A percentile compares a stretch with the other conserved stretches of the same genome.
Evolutionary conservation across 306 rosid species (phyloP).

Genomic region (Ceratonia siliqua): DNA sequence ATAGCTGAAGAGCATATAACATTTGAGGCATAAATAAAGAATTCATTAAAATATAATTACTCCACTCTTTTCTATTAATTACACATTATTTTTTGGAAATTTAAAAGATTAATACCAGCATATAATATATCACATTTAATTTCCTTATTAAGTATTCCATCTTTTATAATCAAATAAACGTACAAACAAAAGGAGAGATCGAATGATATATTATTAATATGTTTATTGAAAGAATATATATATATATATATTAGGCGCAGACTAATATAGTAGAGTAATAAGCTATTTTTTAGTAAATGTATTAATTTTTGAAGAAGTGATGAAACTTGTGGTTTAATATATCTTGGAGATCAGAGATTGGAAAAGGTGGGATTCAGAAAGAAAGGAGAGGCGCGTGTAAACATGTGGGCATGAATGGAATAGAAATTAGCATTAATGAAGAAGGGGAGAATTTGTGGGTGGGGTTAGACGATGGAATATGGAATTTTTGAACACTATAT

Average conservation of each 20-base stretch:
- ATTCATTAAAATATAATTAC: conserved; percentile 21
- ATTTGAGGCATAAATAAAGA: background rate
- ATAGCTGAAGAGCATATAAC: conserved; percentile 19
- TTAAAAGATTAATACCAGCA: background rate
- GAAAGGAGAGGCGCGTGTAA: conserved; percentile 61
- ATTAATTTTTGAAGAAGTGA: too few relatives aligned
- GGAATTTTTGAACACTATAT: too few relatives aligned
- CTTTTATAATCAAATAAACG: background rate
- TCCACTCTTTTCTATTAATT: conserved; percentile 12
- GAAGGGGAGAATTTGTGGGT: conserved; percentile 42
- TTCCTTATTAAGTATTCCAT: conserved; percentile 6
- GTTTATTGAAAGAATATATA: too few relatives aligned
- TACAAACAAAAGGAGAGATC: background rate
- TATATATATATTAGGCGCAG: too few relatives aligned
- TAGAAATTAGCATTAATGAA: background rate
- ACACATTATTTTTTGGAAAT: background rate
- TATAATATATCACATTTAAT: too few relatives aligned
- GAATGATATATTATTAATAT: too few relatives aligned
- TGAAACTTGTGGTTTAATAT: too few relatives aligned
- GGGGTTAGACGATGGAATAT: conserved; percentile 50
- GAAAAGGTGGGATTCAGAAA: background rate
- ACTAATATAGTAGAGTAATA: too few relatives aligned
- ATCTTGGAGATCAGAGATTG: too few relatives aligned
- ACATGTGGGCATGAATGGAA: background rate
- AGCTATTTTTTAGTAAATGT: too few relatives aligned